A percentile compares a stretch with the other conserved stretches of the same genome.
These are phyloP conservation scores for Moniliella sp. DNA, from an alignment of 1,284 basidiomycete species.

Conservation along the genomic window DNA sequence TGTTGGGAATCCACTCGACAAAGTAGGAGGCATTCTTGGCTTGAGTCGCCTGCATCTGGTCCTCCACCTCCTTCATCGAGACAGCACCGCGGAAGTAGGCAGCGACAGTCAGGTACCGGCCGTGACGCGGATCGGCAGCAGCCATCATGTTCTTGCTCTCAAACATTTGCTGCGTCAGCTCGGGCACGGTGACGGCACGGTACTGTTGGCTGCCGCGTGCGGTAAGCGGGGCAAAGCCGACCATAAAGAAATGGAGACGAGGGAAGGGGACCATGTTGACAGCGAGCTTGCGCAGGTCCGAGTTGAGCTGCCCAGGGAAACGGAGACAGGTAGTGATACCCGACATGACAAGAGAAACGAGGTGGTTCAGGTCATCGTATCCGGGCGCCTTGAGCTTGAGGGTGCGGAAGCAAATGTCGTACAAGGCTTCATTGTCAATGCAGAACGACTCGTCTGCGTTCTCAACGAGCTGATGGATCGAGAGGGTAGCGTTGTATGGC, in stretches of 20 bases:
- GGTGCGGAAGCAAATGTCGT: conserved; percentile 57
- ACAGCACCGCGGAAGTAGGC: conserved; percentile 72
- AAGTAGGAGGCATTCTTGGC: conserved; percentile 25
- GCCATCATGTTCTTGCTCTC: conserved; percentile 59
- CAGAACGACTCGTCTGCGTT: conserved; percentile 68
- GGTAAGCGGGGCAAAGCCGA: conserved; percentile 81
- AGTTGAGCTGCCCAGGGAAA: conserved; percentile 83
- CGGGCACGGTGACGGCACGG: conserved; percentile 81
- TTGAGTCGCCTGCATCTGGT: conserved; percentile 31
- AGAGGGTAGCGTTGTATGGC: conserved; percentile 76
- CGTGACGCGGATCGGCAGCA: conserved; percentile 77
- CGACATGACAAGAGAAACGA: conserved; percentile 66
- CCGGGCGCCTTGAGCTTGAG: conserved; percentile 42
- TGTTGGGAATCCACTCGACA: conserved; percentile 35
- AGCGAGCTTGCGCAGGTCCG: conserved; percentile 73
- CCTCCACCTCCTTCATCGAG: conserved; percentile 37
- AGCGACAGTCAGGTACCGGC: conserved; percentile 62
- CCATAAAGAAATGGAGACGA: conserved; percentile 98
- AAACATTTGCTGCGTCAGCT: conserved; percentile 94
- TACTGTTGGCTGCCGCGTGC: conserved; percentile 72
- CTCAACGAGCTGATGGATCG: conserved; percentile 73
- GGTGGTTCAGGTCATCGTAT: conserved; percentile 37
- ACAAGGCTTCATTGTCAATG: conserved; percentile 82
- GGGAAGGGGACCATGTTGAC: conserved; percentile 89
- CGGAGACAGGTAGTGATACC: conserved; percentile 70